phyloP scores from a whole-genome alignment of 208 protist genomes.

The Acanthamoeba triangularis region DNA sequence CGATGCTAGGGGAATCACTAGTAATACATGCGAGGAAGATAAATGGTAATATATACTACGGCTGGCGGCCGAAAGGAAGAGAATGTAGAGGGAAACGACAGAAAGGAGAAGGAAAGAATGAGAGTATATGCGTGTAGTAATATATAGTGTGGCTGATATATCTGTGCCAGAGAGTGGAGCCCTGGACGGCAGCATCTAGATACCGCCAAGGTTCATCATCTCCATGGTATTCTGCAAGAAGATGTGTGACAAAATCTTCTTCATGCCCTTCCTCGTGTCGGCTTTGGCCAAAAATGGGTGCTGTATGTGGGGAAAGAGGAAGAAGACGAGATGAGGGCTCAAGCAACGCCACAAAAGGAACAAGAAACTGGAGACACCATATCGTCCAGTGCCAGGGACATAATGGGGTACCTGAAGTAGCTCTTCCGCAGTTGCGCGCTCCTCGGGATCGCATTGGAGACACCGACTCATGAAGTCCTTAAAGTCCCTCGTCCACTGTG shows the following conservation, averaged over 20 bases:
- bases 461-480: conserved; percentile 75
- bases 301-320: background rate
- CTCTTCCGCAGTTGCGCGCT: conserved; percentile 67
- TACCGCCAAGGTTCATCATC: conserved; percentile 78
- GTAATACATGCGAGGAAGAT: too few species aligned
- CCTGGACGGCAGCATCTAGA: background rate
- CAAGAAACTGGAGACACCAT: background rate
- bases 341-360: background rate
- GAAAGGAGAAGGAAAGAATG: background rate
- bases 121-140: background rate
- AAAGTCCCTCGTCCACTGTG: conserved; percentile 70
- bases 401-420: conserved; percentile 42
- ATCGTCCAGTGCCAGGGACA: background rate
- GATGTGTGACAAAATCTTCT: conserved; percentile 81
- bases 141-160: background rate
- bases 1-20: too few species aligned
- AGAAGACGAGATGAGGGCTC: background rate
- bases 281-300: conserved; percentile 82
- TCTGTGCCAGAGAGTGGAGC: background rate
- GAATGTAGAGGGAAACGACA: background rate
- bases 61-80: background rate
- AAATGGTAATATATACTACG: conserved; percentile 5
- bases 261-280: conserved; percentile 83
- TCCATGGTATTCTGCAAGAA: conserved; percentile 80
- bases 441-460: conserved; percentile 46